Conservation (phyloP, 768 basidiomycete genomes). For the Grammothele lineata region DNA sequence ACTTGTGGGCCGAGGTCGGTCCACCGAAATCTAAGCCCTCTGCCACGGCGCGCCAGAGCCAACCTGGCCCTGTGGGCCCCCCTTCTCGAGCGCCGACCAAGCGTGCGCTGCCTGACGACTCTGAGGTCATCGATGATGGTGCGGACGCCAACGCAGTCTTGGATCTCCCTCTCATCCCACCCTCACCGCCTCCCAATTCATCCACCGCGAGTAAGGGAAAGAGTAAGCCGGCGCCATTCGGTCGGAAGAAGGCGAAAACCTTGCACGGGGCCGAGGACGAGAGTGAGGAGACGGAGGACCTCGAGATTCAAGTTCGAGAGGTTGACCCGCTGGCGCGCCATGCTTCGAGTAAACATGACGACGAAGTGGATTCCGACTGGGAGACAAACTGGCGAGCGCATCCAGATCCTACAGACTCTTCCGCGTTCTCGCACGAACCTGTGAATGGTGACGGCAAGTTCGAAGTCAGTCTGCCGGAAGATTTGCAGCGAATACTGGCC, state of each 20-base stretch:
- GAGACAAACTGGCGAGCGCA: constrained; percentile 10
- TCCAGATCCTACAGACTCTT: constrained; percentile 5
- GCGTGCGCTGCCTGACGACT: constrained; percentile 35
- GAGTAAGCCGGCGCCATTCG: constrained; percentile 30
- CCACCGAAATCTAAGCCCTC: constrained; percentile 5
- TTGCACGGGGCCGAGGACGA: constrained; percentile 25
- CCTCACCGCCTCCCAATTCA: constrained; percentile 51
- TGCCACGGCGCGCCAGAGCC: neutral
- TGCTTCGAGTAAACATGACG: constrained; percentile 1
- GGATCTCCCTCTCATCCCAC: constrained; percentile 47
- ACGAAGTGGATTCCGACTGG: constrained; percentile 20
- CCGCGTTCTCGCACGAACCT: neutral
- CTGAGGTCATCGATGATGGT: constrained; percentile 1
- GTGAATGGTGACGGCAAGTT: constrained; percentile 21
- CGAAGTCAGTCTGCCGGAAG: constrained; percentile 60
- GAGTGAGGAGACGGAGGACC: constrained; percentile 21
- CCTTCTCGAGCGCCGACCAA: constrained; percentile 36
- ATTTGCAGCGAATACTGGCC: constrained; percentile 60
- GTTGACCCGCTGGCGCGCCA: constrained; percentile 24
- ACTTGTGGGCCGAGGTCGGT: constrained; percentile 17
- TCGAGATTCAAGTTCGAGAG: constrained; percentile 26
- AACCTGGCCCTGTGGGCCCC: neutral
- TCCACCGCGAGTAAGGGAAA: constrained; percentile 24
- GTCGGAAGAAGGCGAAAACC: constrained; percentile 51
- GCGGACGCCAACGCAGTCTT: constrained; percentile 13